phyloP scores from a whole-genome alignment of 202 grass and related monocot species.

The Setaria italica region DNA sequence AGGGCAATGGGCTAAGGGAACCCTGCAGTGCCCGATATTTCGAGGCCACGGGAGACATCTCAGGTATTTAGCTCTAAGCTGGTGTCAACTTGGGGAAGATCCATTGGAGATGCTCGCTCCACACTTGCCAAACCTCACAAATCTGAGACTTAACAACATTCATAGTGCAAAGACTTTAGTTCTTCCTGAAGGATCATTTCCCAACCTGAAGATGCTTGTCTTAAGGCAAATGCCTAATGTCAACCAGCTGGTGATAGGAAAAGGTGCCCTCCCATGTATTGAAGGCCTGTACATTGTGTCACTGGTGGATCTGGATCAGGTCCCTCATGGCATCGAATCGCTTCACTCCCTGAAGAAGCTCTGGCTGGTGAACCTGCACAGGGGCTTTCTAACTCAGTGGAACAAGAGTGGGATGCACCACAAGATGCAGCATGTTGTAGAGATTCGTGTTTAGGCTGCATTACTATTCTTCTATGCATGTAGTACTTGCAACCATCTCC shows the following conservation, averaged over 20 bases:
- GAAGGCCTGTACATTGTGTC: constrained; percentile 5
- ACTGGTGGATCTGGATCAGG: neutral
- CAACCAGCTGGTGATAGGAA: neutral
- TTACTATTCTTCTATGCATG: neutral
- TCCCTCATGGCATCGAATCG: neutral
- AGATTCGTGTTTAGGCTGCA: neutral
- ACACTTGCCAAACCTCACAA: neutral
- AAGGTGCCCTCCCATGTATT: neutral
- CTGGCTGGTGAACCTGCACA: neutral
- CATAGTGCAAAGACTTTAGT: neutral
- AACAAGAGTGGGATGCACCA: neutral
- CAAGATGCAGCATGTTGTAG: neutral
- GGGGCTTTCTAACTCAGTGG: neutral
- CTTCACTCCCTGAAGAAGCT: neutral
- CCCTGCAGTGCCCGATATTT: neutral
- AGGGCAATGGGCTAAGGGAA: neutral
- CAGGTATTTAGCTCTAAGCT: neutral
- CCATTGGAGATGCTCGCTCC: neutral
- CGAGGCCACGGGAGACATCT: neutral
- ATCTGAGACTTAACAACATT: neutral
- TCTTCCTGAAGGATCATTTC: neutral
- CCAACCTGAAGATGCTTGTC: neutral
- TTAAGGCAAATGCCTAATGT: neutral
- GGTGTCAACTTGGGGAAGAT: neutral
- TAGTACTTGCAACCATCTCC: no score